Evolutionary conservation across 805 yeast species (phyloP), one percentile per base, ranked within the genome.

Genomic region (Candida alai): DNA sequence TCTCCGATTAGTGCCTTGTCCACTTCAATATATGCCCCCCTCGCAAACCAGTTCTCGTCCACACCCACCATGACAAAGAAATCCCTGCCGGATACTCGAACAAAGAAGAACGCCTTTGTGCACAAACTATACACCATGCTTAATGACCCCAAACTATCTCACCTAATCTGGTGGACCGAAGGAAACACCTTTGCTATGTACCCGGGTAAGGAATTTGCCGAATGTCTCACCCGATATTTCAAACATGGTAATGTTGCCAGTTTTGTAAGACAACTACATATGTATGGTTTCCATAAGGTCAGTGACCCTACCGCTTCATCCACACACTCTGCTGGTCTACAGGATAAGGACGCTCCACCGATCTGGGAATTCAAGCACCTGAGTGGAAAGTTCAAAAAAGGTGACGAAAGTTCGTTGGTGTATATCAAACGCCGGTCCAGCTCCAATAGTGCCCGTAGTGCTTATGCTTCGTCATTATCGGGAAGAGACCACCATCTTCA

Each of bases 271-370:
- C 97, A 90, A 60, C 66, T 89, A 29, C 95, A 90, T 65, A 90
- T 89, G 97, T 88, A 88, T 56, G 96, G 96, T 1, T 88, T 89
- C 64, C 96, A 89, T 58, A 88, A 89, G 61, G 80, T 84, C 6
- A 74, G 63, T 41, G 78, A 74, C 40, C 68, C 66, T 12, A 39
- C 34, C 23, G 39, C 32, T 17, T 37, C 34, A 14, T 39, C 26
- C n/a, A 9, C 34, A 6, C n/a, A n/a, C n/a, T 32, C 13, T n/a
- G 24, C 28, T 6, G 23, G 13, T 12, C 28, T 21, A 19, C 24
- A 21, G 10, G 42, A 40, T 22, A 49, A 49, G 27, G 58, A 52
- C 25, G 20, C 38, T 19, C 47, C 58, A 5, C 62, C 68, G 7
- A 58, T 74, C 4, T 75, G 80, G 80, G 80, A 74, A 47, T 75